Conservation (phyloP, 495 filamentous ascomycete genomes). For the Aspergillus biplanus region DNA sequence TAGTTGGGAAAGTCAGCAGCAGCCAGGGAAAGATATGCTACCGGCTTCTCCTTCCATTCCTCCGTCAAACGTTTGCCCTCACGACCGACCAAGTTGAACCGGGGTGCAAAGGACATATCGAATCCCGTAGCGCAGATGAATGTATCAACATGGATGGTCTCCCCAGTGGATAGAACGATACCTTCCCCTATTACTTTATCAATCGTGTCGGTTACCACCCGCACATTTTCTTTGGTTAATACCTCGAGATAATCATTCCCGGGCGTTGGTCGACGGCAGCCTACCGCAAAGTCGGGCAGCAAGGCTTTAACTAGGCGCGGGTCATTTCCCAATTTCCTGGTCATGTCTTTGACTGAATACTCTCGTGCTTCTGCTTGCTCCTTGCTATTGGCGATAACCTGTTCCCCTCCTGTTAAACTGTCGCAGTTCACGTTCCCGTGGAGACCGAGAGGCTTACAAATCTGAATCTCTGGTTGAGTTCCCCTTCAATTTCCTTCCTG, state of each 20-base stretch:
- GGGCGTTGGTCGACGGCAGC: conserved; percentile 3
- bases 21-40: conserved; percentile 24
- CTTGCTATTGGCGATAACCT: conserved; percentile 7
- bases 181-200: neutral
- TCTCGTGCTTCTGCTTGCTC: neutral
- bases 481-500: neutral
- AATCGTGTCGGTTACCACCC: neutral
- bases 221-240: neutral
- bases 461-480: neutral
- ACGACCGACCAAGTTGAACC: conserved; percentile 2
- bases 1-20: conserved; percentile 50
- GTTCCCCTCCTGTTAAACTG: neutral
- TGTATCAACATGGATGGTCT: neutral
- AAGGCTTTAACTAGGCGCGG: neutral
- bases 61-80: neutral
- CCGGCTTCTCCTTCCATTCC: conserved; percentile 1
- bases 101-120: conserved; percentile 2
- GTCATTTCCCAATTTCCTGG: neutral
- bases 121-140: conserved; percentile 12
- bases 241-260: conserved; percentile 7
- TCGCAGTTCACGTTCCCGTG: neutral
- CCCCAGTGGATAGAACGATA: neutral
- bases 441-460: neutral
- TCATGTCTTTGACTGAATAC: conserved; percentile 6
- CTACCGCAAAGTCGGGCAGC: conserved; percentile 10